Base-by-base conservation (phyloP, 2,329 filamentous ascomycete genomes). In the Plectosphaerella plurivora region DNA sequence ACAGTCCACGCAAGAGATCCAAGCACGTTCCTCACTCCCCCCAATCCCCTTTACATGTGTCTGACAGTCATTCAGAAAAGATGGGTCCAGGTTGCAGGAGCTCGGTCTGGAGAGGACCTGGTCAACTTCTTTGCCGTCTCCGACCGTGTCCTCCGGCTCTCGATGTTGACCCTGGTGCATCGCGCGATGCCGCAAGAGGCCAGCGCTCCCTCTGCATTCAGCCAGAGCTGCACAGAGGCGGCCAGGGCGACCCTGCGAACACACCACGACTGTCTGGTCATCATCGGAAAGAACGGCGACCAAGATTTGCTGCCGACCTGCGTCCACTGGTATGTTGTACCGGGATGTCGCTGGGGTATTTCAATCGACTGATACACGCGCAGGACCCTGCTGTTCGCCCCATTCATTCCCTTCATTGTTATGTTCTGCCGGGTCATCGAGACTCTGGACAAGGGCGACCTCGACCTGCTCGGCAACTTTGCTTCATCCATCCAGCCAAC, bases 351-450 rank as follows among this genome's bases (percentile, higher is more conserved):
- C 20, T 20, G 11, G 16, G 12, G 22, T 16, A 9, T 16, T 22
- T n/a, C 6, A 6, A 45, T 4, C 22, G 6, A 45, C 3, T 3
- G 6, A 15, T 11, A 41, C 15, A n/a, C 8, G 15, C 11, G n/a
- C 35, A 74, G 72, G 72, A 72, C 69, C 2, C 63, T 76, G 5
- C 63, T 78, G 3, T 76, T 78, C 59, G 72, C 74, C 15, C 77
- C 76, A 0, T 79, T 81, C 54, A 75, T 77, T n/a, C 75, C 77
- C 0, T 80, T 78, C 59, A 77, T 78, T 45, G 74, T 78, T 2
- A 66, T 79, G 5, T 79, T 80, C 64, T 76, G 73, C 28, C 68
- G 74, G 3, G 70, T 74, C 5, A 74, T 76, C 49, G 74, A 79
- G 56, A 74, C 75, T 0, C 73, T 65, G 9, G 63, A 68, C 25